Percentiles rank a stretch among this genome's conserved stretches.
phyloP scores from a whole-genome alignment of 148 eudicot species.

The Chenopodium suecicum region DNA sequence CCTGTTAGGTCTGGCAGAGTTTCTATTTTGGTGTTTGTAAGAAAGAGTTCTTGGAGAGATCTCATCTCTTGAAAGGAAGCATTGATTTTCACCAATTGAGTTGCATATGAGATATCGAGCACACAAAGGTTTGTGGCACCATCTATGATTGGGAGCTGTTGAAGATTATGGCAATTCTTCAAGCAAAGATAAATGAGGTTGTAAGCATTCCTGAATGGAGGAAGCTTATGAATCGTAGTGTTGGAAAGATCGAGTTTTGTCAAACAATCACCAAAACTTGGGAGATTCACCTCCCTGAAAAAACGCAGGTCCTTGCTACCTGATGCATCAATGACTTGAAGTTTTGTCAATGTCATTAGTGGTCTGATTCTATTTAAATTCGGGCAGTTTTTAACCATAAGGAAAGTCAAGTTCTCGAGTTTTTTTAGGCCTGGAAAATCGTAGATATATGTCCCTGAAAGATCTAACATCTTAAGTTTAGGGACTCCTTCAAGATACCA shows the following conservation, averaged over 20 bases:
- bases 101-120: conserved; percentile 9
- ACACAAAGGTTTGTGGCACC: conserved; percentile 5
- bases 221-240: not conserved
- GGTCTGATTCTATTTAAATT: not conserved
- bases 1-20: not conserved
- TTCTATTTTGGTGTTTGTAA: conserved; percentile 5
- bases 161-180: not conserved
- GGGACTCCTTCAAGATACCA: not conserved
- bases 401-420: not conserved
- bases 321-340: conserved; percentile 8
- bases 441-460: not conserved
- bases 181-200: not conserved
- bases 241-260: conserved; percentile 15
- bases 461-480: conserved; percentile 1
- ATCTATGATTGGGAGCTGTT: not conserved
- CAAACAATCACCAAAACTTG: not conserved
- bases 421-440: not conserved
- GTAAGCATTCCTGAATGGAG: not conserved
- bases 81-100: not conserved
- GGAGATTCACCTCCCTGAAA: not conserved
- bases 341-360: not conserved
- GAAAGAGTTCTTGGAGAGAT: conserved; percentile 5
- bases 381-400: not conserved
- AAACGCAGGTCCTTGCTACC: not conserved
- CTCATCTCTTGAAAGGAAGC: not conserved